Percentiles rank a stretch among this genome's conserved stretches.
phyloP scores from a whole-genome alignment of 1,139 yeast genomes.

The Saccharomyces hybrid region DNA sequence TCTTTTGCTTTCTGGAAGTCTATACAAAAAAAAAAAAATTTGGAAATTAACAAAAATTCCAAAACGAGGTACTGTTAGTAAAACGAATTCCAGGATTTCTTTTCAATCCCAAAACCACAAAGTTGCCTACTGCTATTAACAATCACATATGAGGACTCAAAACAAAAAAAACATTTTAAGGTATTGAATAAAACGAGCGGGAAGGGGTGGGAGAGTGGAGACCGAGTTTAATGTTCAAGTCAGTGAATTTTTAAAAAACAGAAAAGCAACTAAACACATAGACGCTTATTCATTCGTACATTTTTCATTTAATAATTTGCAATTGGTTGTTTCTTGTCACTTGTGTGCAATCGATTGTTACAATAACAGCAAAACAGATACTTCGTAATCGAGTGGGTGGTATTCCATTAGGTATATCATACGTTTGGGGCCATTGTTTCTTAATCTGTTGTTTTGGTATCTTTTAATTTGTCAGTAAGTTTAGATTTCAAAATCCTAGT shows the following conservation, averaged over 20 bases:
- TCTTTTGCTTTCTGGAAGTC: conserved; percentile 73
- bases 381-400: conserved; percentile 1
- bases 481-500: too few species aligned
- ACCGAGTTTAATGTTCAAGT: background rate
- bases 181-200: background rate
- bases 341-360: background rate
- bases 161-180: background rate
- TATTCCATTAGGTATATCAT: conserved; percentile 20
- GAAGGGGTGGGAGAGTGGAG: background rate
- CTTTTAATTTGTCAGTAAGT: background rate
- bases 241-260: conserved; percentile 34
- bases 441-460: conserved; percentile 1
- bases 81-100: conserved; percentile 5
- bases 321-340: background rate
- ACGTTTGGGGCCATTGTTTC: conserved; percentile 35
- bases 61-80: background rate
- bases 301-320: background rate
- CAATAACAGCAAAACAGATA: background rate
- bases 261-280: conserved; percentile 13
- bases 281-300: background rate
- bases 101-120: background rate
- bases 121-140: conserved; percentile 35
- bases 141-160: conserved; percentile 22
- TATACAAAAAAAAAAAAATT: conserved; percentile 20
- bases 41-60: background rate